phyloP scores from a whole-genome alignment of 306 rosid species.

The Prinsepia uniflora region DNA sequence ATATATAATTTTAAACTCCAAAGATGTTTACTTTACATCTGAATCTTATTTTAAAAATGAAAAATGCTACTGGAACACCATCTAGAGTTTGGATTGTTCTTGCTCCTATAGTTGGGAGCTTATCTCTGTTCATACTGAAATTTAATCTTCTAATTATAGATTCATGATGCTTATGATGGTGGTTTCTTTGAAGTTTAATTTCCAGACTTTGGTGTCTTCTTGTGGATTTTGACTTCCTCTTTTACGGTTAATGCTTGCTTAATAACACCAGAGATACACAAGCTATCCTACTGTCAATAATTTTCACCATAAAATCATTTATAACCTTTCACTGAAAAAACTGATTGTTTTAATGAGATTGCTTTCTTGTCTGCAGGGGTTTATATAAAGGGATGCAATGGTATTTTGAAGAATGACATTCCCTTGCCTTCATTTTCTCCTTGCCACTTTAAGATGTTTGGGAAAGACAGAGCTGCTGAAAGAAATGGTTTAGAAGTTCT shows the following conservation, averaged over 20 bases:
- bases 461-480: slow-evolving; percentile 43
- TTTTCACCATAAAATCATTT: not conserved
- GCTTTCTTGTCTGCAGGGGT: slow-evolving; percentile 62
- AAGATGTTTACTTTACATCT: not conserved
- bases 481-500: slow-evolving; percentile 54
- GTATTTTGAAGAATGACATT: slow-evolving; percentile 42
- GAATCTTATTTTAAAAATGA: not conserved
- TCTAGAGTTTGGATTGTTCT: not conserved
- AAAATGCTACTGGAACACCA: not conserved
- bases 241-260: not conserved
- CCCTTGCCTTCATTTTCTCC: slow-evolving; percentile 65
- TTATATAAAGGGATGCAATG: slow-evolving; percentile 52
- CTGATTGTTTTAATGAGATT: slow-evolving; percentile 21
- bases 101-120: not conserved
- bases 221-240: not conserved
- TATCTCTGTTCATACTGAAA: not conserved
- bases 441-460: slow-evolving; percentile 55
- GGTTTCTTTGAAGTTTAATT: not conserved
- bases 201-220: not conserved
- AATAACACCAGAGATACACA: not conserved
- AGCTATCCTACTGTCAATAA: not conserved
- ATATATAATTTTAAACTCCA: not conserved
- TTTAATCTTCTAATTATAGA: not conserved
- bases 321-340: slow-evolving; percentile 6
- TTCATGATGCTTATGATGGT: not conserved